phyloP scores from a whole-genome alignment of 2,329 filamentous ascomycete species.

The Boeremia lycopersici region DNA sequence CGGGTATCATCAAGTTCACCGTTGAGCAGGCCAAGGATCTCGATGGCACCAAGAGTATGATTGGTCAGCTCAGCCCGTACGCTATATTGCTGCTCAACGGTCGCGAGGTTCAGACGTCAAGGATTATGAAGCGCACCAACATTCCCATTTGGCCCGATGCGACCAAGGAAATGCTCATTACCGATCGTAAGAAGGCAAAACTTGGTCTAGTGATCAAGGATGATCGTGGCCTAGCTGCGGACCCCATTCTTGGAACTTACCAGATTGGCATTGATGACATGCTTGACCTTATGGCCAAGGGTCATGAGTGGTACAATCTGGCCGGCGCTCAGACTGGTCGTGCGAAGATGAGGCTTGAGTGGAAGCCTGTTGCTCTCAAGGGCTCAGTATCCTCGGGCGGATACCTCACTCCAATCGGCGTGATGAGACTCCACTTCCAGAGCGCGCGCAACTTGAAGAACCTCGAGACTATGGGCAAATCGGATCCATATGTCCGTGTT shows the following conservation, averaged over 20 bases:
- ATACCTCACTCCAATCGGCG: constrained; percentile 91
- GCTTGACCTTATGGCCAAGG: constrained; percentile 86
- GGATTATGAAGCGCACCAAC: constrained; percentile 95
- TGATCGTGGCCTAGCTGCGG: constrained; percentile 81
- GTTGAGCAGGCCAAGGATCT: constrained; percentile 97
- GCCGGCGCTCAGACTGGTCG: constrained; percentile 80
- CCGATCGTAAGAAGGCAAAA: constrained; percentile 87
- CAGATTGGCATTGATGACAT: constrained; percentile 96
- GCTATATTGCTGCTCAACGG: constrained; percentile 87
- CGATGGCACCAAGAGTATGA: constrained; percentile 87
- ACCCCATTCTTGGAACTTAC: constrained; percentile 87
- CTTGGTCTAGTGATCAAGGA: constrained; percentile 94
- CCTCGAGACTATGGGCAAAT: constrained; percentile 93
- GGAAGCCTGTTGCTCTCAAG: constrained; percentile 90
- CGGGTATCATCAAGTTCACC: constrained; percentile 91
- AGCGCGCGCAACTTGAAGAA: constrained; percentile 84
- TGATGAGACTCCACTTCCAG: constrained; percentile 92
- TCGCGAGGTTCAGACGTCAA: constrained; percentile 86
- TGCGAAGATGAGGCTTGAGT: constrained; percentile 88
- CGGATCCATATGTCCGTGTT: constrained; percentile 90
- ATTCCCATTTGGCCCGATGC: constrained; percentile 95
- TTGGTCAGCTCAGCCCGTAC: constrained; percentile 91
- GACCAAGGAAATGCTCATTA: constrained; percentile 92
- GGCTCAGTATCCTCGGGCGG: constrained; percentile 80
- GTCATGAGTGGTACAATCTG: constrained; percentile 95